phyloP scores from a whole-genome alignment of 495 filamentous ascomycete species.

The Tuber microsphaerosporum region DNA sequence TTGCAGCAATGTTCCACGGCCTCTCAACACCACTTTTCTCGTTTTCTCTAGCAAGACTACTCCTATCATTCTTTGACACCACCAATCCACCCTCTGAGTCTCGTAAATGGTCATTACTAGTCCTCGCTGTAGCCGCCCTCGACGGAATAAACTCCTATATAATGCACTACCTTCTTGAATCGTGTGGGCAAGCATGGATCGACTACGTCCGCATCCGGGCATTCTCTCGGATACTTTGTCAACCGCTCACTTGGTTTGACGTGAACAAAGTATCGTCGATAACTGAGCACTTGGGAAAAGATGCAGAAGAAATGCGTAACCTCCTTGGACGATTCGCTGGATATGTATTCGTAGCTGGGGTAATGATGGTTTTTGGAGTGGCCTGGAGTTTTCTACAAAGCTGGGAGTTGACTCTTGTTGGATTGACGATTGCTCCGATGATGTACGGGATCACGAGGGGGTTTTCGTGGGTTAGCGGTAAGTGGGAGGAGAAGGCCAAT shows the following conservation, averaged over 20 bases:
- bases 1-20: slow-evolving; percentile 58
- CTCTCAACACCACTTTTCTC: slow-evolving; percentile 70
- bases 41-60: slow-evolving; percentile 65
- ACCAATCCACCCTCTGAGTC: slow-evolving; percentile 47
- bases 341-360: slow-evolving; percentile 55
- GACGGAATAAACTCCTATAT: slow-evolving; percentile 60
- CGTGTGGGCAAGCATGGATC: slow-evolving; percentile 70
- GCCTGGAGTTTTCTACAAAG: slow-evolving; percentile 66
- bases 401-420: slow-evolving; percentile 79
- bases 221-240: slow-evolving; percentile 63
- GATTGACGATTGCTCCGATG: slow-evolving; percentile 60
- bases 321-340: slow-evolving; percentile 71
- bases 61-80: slow-evolving; percentile 57
- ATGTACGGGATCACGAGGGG: slow-evolving; percentile 59
- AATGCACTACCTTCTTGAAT: slow-evolving; percentile 64
- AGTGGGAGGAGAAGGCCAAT: slow-evolving; percentile 65
- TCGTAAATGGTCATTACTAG: slow-evolving; percentile 59
- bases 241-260: slow-evolving; percentile 82
- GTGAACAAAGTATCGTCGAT: slow-evolving; percentile 59
- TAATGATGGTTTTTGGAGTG: slow-evolving; percentile 61
- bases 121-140: slow-evolving; percentile 60
- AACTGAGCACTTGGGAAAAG: slow-evolving; percentile 65
- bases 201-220: slow-evolving; percentile 62
- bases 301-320: slow-evolving; percentile 81
- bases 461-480: slow-evolving; percentile 55